Percentiles rank a stretch among this genome's conserved stretches.
These are phyloP conservation scores for Sporothrix phasma DNA, from an alignment of 2,329 filamentous ascomycete genomes.

Conservation along the genomic window DNA sequence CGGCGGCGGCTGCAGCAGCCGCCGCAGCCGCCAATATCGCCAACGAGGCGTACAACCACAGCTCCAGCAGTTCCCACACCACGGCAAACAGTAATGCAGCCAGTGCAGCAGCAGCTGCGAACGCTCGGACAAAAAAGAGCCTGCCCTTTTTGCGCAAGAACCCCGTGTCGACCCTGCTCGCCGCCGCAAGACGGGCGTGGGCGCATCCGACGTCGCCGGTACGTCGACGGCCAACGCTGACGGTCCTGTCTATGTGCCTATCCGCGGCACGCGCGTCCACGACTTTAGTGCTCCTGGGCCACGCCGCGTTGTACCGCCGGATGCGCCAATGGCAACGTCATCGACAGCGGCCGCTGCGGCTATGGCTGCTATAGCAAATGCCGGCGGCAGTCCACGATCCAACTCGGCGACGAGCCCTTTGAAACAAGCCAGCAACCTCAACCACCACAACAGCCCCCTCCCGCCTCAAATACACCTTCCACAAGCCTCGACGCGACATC, in stretches of 20 bases:
- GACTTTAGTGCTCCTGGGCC: slow-evolving; percentile 54
- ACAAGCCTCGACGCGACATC: background rate
- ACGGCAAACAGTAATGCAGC: slow-evolving; percentile 25
- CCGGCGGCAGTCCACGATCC: background rate
- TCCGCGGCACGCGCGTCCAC: slow-evolving; percentile 53
- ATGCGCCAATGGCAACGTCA: slow-evolving; percentile 1
- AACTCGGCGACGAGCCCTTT: background rate
- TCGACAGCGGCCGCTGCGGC: slow-evolving; percentile 11
- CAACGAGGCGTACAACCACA: slow-evolving; percentile 29
- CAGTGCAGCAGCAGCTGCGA: slow-evolving; percentile 33
- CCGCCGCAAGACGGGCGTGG: slow-evolving; percentile 46
- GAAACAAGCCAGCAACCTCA: background rate
- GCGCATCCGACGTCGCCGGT: slow-evolving; percentile 33
- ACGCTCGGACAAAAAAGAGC: slow-evolving; percentile 41
- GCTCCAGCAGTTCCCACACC: slow-evolving; percentile 32
- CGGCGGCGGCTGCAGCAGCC: slow-evolving; percentile 34
- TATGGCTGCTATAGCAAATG: slow-evolving; percentile 9
- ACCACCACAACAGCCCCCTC: background rate
- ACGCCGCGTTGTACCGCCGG: slow-evolving; percentile 31
- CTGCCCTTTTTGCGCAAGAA: slow-evolving; percentile 47
- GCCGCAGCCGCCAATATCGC: slow-evolving; percentile 31
- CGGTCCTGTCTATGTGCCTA: slow-evolving; percentile 50
- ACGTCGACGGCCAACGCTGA: slow-evolving; percentile 32
- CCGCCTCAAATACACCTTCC: background rate
- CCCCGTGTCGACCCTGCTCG: slow-evolving; percentile 48